Conservation (phyloP, 495 filamentous ascomycete genomes). For the Hypoxylon rickii region DNA sequence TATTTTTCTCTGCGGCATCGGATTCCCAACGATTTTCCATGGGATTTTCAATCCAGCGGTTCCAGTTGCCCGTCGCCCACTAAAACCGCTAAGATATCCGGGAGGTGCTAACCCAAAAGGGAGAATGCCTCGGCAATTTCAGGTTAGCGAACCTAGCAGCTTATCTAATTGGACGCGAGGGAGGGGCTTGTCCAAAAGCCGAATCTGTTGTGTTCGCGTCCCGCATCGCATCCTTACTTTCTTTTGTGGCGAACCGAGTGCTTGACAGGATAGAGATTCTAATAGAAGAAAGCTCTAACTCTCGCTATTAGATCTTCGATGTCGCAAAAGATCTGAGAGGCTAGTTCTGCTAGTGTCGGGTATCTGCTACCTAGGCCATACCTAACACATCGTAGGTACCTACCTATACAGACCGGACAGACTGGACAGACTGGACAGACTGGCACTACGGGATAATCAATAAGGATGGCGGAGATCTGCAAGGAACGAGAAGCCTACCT, state of each 20-base stretch:
- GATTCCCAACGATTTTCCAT: slow-evolving; percentile 28
- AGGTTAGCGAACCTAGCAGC: no score
- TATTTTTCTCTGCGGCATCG: slow-evolving; percentile 4
- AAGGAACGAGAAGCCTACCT: slow-evolving; percentile 27
- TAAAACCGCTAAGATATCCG: not conserved
- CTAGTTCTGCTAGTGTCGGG: not conserved
- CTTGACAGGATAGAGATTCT: no score
- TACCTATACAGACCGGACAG: no score
- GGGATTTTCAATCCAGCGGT: not conserved
- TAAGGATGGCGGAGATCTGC: slow-evolving; percentile 18
- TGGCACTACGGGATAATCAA: no score
- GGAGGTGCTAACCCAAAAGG: slow-evolving; percentile 1
- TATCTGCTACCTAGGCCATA: no score
- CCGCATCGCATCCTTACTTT: no score
- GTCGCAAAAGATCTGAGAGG: not conserved
- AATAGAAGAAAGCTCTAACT: not conserved
- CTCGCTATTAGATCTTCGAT: not conserved
- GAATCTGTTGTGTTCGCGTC: no score
- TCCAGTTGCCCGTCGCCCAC: slow-evolving; percentile 10
- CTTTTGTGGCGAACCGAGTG: no score
- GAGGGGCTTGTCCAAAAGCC: no score
- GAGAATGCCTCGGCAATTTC: slow-evolving; percentile 16
- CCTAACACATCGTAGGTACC: no score
- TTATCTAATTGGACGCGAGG: no score
- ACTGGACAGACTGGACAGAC: no score